Evolutionary conservation across 164 flowering plant genomes (phyloP).

Genomic region (Echeveria elegans): DNA sequence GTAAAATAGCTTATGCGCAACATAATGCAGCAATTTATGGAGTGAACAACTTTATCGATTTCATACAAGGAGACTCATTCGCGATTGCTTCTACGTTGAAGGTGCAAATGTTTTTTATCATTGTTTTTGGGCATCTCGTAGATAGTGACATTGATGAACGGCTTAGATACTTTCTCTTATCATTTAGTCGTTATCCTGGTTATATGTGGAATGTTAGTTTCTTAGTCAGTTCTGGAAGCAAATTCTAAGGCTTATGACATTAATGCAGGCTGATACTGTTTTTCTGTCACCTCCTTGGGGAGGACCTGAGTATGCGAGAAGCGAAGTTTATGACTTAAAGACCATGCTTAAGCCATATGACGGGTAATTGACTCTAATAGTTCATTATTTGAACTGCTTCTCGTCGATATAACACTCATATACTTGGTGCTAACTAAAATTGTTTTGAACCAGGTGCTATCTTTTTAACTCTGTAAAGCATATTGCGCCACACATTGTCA

Average conservation of each 20-base stretch:
- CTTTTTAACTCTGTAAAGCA: conserved; percentile 51
- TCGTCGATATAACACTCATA: neutral
- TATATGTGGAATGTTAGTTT: neutral
- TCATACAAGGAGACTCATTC: conserved; percentile 67
- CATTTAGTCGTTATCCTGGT: neutral
- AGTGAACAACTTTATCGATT: conserved; percentile 61
- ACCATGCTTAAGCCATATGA: conserved; percentile 80
- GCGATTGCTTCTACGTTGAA: conserved; percentile 58
- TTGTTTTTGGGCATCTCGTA: neutral
- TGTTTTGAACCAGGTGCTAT: conserved; percentile 29
- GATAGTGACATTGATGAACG: neutral
- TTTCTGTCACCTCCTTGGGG: conserved; percentile 99
- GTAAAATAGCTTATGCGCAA: conserved; percentile 67
- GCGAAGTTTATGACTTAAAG: conserved; percentile 45
- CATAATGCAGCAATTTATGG: conserved; percentile 92
- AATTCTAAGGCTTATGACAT: neutral
- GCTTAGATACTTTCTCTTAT: neutral
- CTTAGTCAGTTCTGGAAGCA: neutral
- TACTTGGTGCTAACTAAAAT: conserved; percentile 3
- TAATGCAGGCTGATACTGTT: conserved; percentile 66
- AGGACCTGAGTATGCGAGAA: conserved; percentile 79
- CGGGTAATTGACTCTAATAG: conserved; percentile 35
- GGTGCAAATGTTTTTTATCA: no score
- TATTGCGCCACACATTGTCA: conserved; percentile 61
- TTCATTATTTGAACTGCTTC: no score